Conservation (phyloP, 805 yeast genomes). For the Barnettozyma salicaria region DNA sequence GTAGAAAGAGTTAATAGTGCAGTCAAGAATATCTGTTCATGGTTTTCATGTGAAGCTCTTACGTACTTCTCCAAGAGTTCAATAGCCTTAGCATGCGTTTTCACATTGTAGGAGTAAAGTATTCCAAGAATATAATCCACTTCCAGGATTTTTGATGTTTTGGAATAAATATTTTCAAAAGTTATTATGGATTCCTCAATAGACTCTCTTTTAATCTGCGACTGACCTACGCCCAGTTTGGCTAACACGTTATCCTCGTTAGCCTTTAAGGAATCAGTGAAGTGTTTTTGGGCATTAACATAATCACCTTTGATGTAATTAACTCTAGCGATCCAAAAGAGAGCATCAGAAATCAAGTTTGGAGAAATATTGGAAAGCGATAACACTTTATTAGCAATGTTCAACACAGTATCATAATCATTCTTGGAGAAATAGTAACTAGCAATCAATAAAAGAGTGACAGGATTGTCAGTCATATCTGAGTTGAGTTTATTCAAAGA, state of each 20-base stretch:
- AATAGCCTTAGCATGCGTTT: slow-evolving; percentile 46
- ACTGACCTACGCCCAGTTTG: slow-evolving; percentile 78
- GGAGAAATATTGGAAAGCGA: slow-evolving; percentile 34
- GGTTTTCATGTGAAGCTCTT: slow-evolving; percentile 48
- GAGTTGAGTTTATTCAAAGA: slow-evolving; percentile 32
- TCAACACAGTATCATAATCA: slow-evolving; percentile 51
- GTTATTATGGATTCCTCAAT: slow-evolving; percentile 81
- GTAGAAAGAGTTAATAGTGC: slow-evolving; percentile 67
- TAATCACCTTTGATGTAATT: slow-evolving; percentile 54
- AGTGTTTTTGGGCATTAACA: slow-evolving; percentile 64
- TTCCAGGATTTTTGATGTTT: slow-evolving; percentile 65
- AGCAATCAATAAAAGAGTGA: slow-evolving; percentile 59
- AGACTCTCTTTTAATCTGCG: slow-evolving; percentile 69
- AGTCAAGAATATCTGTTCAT: slow-evolving; percentile 54
- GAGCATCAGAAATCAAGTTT: slow-evolving; percentile 50
- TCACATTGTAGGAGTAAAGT: slow-evolving; percentile 43
- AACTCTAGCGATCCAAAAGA: slow-evolving; percentile 84
- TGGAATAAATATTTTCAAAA: slow-evolving; percentile 66
- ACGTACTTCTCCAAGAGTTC: slow-evolving; percentile 64
- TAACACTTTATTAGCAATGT: slow-evolving; percentile 47
- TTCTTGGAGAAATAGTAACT: slow-evolving; percentile 66
- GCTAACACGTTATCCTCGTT: slow-evolving; percentile 65
- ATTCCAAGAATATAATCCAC: slow-evolving; percentile 72
- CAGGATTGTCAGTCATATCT: slow-evolving; percentile 46
- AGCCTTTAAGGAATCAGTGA: slow-evolving; percentile 62